Percentiles rank a stretch among this genome's conserved stretches.
phyloP scores from a whole-genome alignment of 2,329 filamentous ascomycete species.

The Alternaria arborescens region DNA sequence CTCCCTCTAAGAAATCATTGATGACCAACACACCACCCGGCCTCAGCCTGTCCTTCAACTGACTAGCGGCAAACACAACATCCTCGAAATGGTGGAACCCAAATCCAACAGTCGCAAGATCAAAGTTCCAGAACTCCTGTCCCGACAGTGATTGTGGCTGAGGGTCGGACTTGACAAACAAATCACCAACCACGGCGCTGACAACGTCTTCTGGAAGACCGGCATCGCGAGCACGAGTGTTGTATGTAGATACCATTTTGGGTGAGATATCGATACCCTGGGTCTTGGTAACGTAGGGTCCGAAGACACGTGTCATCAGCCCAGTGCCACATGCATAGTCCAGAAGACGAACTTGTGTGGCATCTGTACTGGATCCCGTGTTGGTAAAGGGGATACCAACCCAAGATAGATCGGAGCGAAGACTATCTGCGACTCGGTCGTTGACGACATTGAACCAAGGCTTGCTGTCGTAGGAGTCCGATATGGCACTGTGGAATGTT shows the following conservation, averaged over 20 bases:
- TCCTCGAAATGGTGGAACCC: conserved; percentile 64
- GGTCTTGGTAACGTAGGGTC: conserved; percentile 68
- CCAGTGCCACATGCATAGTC: conserved; percentile 6
- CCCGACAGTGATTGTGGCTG: conserved; percentile 31
- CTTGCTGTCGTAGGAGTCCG: conserved; percentile 65
- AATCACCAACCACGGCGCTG: conserved; percentile 45
- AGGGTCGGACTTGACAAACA: conserved; percentile 43
- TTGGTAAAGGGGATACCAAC: conserved; percentile 67
- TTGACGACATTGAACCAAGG: conserved; percentile 62
- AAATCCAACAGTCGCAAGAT: conserved; percentile 54
- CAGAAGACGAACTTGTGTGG: conserved; percentile 50
- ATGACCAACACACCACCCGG: conserved; percentile 73
- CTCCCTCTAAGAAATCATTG: conserved; percentile 71
- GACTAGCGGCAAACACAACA: conserved; percentile 65
- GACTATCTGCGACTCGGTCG: conserved; percentile 62
- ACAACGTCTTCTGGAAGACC: conserved; percentile 28
- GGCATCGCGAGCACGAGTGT: conserved; percentile 59
- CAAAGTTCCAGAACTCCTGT: conserved; percentile 51
- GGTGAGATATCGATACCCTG: conserved; percentile 75
- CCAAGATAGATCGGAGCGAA: conserved; percentile 65
- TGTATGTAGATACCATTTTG: conserved; percentile 75
- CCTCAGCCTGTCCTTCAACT: conserved; percentile 68
- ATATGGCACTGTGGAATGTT: conserved; percentile 56
- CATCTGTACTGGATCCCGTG: conserved; percentile 37
- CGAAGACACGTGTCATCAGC: conserved; percentile 60